phyloP scores from a whole-genome alignment of 139 green algal species.

The Dunaliella primolecta region DNA sequence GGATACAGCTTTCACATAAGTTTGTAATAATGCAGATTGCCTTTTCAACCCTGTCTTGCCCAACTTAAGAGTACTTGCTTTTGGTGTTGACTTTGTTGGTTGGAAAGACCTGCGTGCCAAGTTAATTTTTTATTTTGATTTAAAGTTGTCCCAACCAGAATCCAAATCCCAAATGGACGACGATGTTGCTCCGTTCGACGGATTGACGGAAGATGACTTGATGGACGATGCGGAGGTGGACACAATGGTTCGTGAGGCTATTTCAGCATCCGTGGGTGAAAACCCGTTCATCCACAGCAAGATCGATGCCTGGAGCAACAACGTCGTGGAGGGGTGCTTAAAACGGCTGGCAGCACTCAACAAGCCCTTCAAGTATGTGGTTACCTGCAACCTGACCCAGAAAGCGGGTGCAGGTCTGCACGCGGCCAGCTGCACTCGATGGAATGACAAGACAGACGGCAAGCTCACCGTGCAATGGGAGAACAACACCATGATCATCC shows the following conservation, averaged over 20 bases:
- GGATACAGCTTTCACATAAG: too few relatives aligned
- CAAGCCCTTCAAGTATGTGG: conserved; percentile 84
- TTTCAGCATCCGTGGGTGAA: conserved; percentile 60
- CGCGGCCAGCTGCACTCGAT: conserved; percentile 69
- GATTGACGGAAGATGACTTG: conserved; percentile 67
- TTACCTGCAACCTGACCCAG: conserved; percentile 74
- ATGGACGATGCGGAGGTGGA: conserved; percentile 84
- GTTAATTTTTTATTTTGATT: too few relatives aligned
- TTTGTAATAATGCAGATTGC: too few relatives aligned
- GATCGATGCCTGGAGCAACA: conserved; percentile 66
- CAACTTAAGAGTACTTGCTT: too few relatives aligned
- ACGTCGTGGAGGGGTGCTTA: conserved; percentile 78
- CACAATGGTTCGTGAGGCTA: conserved; percentile 67
- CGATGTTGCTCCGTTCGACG: background rate
- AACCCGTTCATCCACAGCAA: conserved; percentile 68
- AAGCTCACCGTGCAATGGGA: conserved; percentile 84
- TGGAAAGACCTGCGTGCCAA: too few relatives aligned
- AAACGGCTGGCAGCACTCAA: conserved; percentile 69
- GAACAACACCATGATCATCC: conserved; percentile 69
- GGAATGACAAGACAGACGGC: conserved; percentile 84
- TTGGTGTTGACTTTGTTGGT: too few relatives aligned
- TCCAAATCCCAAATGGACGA: too few relatives aligned
- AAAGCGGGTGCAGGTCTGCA: conserved; percentile 79
- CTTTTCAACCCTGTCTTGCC: too few relatives aligned
- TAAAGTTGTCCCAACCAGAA: too few relatives aligned